A percentile compares a stretch with the other conserved stretches of the same genome.
Evolutionary conservation across 2,329 filamentous ascomycete genomes (phyloP).

Genomic region (Paecilomyces dactylethromorphus): DNA sequence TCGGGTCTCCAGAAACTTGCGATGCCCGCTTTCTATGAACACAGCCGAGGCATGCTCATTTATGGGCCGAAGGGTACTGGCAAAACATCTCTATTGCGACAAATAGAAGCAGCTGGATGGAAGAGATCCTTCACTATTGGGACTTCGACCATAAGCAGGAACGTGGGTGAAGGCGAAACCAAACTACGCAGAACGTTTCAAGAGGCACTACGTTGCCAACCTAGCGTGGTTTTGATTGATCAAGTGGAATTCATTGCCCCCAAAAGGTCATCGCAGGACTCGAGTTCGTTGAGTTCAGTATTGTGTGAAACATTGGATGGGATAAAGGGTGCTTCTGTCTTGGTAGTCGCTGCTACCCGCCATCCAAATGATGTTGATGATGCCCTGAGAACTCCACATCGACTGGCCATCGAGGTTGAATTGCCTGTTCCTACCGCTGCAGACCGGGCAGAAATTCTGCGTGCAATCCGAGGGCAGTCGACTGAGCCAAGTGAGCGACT

Average conservation of each 20-base stretch:
- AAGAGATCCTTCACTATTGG: conserved; percentile 53
- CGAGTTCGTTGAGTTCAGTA: conserved; percentile 27
- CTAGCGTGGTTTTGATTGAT: conserved; percentile 75
- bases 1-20: conserved; percentile 16
- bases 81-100: conserved; percentile 67
- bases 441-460: conserved; percentile 68
- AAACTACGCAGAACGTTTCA: conserved; percentile 63
- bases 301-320: conserved; percentile 36
- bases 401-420: conserved; percentile 62
- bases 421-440: conserved; percentile 68
- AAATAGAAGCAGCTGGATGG: conserved; percentile 64
- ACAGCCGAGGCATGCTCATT: conserved; percentile 59
- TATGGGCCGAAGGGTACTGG: conserved; percentile 80
- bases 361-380: conserved; percentile 66
- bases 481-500: conserved; percentile 46
- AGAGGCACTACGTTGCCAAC: conserved; percentile 61
- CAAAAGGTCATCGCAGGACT: conserved; percentile 46
- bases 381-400: conserved; percentile 57
- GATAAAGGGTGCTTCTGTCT: conserved; percentile 47
- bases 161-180: conserved; percentile 40
- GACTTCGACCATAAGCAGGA: conserved; percentile 24
- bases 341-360: conserved; percentile 70
- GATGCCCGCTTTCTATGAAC: conserved; percentile 37
- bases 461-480: conserved; percentile 48
- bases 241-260: conserved; percentile 64